Evolutionary conservation across 768 basidiomycete species (phyloP), one percentile per base, ranked within the genome.

Genomic region (Leucosporidium creatinivorum): DNA sequence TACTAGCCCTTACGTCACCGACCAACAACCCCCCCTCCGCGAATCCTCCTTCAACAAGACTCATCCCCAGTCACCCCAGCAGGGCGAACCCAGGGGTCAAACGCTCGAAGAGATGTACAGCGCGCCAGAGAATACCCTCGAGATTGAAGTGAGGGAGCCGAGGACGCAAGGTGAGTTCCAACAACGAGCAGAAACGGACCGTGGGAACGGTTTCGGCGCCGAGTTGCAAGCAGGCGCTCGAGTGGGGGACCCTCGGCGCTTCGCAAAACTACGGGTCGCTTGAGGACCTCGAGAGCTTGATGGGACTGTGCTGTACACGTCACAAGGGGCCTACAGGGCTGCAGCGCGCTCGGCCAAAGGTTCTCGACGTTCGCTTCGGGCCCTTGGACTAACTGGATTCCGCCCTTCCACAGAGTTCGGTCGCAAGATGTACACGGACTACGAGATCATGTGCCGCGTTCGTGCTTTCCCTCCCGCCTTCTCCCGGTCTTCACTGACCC

Each of bases 341-440:
- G 5, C 4, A 33, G 33, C 33, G 33, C 33, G 33, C 33, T 10
- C 4, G 10, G 4, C 10, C 33, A 10, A 4, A 33, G 33, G 5
- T 33, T 4, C 33, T 33, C 33, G 33, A 10, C 33, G 4, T 33
- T 33, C 33, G 33, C 10, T 33, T 5, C 4, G 33, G 5, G 33
- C 33, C 4, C 33, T 33, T 28, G 50, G 15, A 23, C 9, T 64
- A 19, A 31, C 25, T 57, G 25, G 23, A 18, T 17, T 28, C 18
- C 25, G 1, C 31, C 33, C 33, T 25, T 10, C 39, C 52, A n/a
- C 77, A 92, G 93, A 93, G 36, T 92, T 93, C 75, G 94, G 96
- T 33, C 83, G 96, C 75, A 97, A 97, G 84, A 94, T 94, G 93
- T 99, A 90, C 80, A 99, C 96, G 51, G 94, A 98, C 82, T 98